Base-by-base conservation (phyloP, 306 rosid species). In the Ziziphus jujuba region DNA sequence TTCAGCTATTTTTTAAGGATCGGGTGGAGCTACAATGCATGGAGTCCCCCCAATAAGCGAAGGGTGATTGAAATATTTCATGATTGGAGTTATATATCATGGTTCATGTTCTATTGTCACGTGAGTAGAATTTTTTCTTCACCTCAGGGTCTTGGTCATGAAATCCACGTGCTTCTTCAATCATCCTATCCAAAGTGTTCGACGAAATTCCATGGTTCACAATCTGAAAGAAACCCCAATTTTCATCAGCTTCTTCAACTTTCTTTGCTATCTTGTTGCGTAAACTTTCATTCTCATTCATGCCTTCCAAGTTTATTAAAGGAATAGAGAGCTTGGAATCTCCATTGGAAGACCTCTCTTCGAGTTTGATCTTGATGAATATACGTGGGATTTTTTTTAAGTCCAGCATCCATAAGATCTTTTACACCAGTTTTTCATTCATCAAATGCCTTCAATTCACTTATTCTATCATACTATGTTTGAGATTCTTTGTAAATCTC, bases 331-430 rank as follows among this genome's bases (percentile, higher is more conserved):
- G 56, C 1, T 35, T 40, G 23, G 74, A 43, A 7, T 35, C 69
- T 19, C 55, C 66, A 5, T 21, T 33, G 33, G 52, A 51, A 54
- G 10, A n/a, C n/a, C n/a, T n/a, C 1, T 59, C 5, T 8, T 13
- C 9, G 45, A 7, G 25, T 17, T 48, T 59, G 8, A 9, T 6
- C 1, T 60, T 23, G 38, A 74, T 56, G 62, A 81, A 81, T 22
- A 81, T 81, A 3, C 58, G 65, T 23, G 85, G 80, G n/a, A 5
- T n/a, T 22, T 36, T 51, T 70, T 9, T 50, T 5, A 2, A 77
- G 53, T 10, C 82, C 75, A 34, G 80, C 66, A 36, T 81, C 85
- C 3, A 74, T 52, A 6, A 81, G 74, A 48, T 82, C 85, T 36
- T 51, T 77, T 4, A 81, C 85, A 12, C 82, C 77, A 4, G 72